A percentile compares a stretch with the other conserved stretches of the same genome.
These are phyloP conservation scores for Mucor plumbeus DNA, from an alignment of 371 early-diverging fungal genomes.

Conservation along the genomic window DNA sequence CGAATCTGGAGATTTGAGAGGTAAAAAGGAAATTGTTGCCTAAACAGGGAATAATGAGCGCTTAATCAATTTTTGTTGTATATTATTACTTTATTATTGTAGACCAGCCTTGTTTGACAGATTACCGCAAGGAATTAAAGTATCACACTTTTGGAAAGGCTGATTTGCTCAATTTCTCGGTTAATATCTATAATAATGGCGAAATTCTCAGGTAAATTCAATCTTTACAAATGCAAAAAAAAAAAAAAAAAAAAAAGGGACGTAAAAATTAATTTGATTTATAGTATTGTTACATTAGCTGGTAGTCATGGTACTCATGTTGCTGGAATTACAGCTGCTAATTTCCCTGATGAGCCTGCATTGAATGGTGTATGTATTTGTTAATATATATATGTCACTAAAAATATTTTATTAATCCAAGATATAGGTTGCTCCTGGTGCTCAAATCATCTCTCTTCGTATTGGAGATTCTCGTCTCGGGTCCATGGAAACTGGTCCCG, in stretches of 20 bases:
- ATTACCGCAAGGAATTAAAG: slow-evolving; percentile 79
- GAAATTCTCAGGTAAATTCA: slow-evolving; percentile 59
- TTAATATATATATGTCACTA: background rate
- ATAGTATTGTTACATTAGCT: slow-evolving; percentile 79
- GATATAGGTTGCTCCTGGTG: slow-evolving; percentile 81
- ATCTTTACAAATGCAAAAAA: background rate
- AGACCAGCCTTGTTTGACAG: slow-evolving; percentile 67
- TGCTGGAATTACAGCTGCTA: slow-evolving; percentile 84
- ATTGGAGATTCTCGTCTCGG: slow-evolving; percentile 90
- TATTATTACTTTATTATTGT: no score
- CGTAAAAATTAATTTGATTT: slow-evolving; percentile 1
- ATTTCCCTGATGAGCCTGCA: slow-evolving; percentile 84
- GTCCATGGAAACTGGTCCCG: slow-evolving; percentile 89
- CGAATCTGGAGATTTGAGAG: slow-evolving; percentile 81
- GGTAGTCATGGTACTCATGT: slow-evolving; percentile 96
- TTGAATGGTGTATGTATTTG: slow-evolving; percentile 76
- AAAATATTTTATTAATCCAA: background rate
- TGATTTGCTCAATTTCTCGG: slow-evolving; percentile 84
- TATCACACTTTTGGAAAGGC: slow-evolving; percentile 79
- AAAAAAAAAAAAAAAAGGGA: slow-evolving; percentile 1
- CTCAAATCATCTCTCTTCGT: slow-evolving; percentile 91
- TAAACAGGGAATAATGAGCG: slow-evolving; percentile 14
- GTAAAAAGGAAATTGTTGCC: slow-evolving; percentile 37
- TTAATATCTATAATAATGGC: slow-evolving; percentile 92
- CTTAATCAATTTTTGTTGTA: slow-evolving; percentile 16